A percentile compares a stretch with the other conserved stretches of the same genome.
These are phyloP conservation scores for Cucurbitaria berberidis DNA, from an alignment of 2,329 filamentous ascomycete species.

Conservation along the genomic window DNA sequence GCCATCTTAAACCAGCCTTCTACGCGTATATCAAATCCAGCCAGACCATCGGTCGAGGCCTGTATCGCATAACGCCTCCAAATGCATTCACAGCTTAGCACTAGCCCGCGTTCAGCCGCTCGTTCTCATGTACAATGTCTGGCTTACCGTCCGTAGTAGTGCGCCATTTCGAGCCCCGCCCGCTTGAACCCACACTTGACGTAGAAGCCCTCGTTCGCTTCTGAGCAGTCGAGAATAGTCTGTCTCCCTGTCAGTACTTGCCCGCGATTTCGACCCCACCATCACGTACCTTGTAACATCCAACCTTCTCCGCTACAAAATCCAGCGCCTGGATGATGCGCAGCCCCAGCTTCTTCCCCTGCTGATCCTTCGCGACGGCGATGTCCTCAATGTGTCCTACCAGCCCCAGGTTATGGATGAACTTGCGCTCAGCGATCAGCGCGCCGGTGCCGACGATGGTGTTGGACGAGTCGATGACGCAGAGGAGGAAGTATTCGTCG, in stretches of 20 bases:
- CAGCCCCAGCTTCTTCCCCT: slow-evolving; percentile 94
- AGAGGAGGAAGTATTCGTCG: slow-evolving; percentile 83
- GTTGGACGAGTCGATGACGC: slow-evolving; percentile 75
- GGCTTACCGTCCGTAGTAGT: slow-evolving; percentile 69
- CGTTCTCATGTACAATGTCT: background rate
- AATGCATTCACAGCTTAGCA: slow-evolving; percentile 6
- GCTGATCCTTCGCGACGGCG: slow-evolving; percentile 90
- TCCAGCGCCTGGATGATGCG: slow-evolving; percentile 94
- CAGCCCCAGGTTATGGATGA: slow-evolving; percentile 79
- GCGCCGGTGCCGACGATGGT: slow-evolving; percentile 89
- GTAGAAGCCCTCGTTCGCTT: slow-evolving; percentile 97
- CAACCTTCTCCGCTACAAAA: slow-evolving; percentile 82
- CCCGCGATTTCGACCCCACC: background rate
- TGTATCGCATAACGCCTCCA: slow-evolving; percentile 3
- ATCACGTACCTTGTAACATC: slow-evolving; percentile 79
- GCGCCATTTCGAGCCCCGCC: slow-evolving; percentile 94
- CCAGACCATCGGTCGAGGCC: background rate
- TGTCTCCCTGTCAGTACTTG: slow-evolving; percentile 44
- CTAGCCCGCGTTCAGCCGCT: background rate
- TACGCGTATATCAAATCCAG: background rate
- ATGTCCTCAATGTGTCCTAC: slow-evolving; percentile 99
- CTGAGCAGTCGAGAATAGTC: slow-evolving; percentile 95
- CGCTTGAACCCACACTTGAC: slow-evolving; percentile 95
- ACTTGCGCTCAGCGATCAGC: slow-evolving; percentile 91
- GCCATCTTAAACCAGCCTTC: background rate